Conservation (phyloP, 306 rosid genomes). For the Hylodesmum podocarpum region DNA sequence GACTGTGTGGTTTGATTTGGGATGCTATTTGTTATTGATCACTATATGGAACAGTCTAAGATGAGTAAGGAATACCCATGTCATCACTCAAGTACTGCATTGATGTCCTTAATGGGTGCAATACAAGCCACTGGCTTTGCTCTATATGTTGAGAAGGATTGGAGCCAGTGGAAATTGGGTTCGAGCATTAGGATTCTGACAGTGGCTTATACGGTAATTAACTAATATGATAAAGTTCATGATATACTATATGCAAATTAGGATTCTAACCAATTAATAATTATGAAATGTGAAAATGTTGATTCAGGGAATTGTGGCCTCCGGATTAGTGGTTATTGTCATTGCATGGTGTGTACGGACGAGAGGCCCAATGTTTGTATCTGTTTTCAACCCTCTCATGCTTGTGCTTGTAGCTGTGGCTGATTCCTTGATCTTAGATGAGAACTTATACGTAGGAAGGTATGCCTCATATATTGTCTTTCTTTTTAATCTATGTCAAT, state of each 20-base stretch:
- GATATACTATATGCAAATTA: neutral
- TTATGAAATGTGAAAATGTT: neutral
- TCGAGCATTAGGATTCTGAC: conserved; percentile 21
- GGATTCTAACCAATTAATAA: neutral
- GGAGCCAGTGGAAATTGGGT: conserved; percentile 24
- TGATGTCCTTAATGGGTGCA: conserved; percentile 28
- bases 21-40: neutral
- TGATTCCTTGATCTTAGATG: conserved; percentile 12
- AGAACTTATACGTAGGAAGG: conserved; percentile 9
- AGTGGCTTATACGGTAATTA: neutral
- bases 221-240: neutral
- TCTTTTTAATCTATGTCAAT: no score
- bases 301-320: conserved; percentile 16
- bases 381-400: conserved; percentile 28
- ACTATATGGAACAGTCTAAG: conserved; percentile 29
- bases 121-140: conserved; percentile 15
- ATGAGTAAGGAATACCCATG: conserved; percentile 39
- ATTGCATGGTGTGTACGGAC: conserved; percentile 23
- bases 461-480: no score
- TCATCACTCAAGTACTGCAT: conserved; percentile 31
- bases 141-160: conserved; percentile 26
- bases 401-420: conserved; percentile 26
- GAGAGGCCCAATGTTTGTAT: conserved; percentile 9
- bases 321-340: neutral
- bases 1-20: neutral